Base-by-base conservation (phyloP, 1,284 basidiomycete genomes). In the Peniophora sp. region DNA sequence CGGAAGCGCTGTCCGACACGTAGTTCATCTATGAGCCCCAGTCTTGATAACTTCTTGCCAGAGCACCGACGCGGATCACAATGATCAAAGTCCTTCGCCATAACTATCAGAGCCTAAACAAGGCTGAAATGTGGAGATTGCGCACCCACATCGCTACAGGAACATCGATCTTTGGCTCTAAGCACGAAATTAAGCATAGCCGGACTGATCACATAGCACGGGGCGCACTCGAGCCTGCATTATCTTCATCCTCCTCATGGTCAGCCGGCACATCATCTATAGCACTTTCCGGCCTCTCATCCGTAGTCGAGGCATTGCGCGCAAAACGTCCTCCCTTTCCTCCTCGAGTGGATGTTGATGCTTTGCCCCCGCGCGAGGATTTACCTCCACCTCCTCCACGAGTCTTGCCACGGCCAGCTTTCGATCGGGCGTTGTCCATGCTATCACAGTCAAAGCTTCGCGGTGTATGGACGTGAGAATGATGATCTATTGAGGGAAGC, bases 41-140 rank as follows among this genome's bases (percentile, higher is more conserved):
- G 76, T 3, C 96, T 75, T 0, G 92, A 75, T 0, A 99, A 80
- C 64, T 94, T 96, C 73, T 97, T 97, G 11, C 96, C 96, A 8
- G 92, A 95, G 62, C 96, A 99, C 35, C 92, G 82, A 49, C 84
- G 83, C 0, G 96, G 95, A 66, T 99, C 95, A 65, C 96, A 98
- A 65, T 98, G 96, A 63, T 92, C 88, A 66, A 99, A 97, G 65
- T 98, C 96, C 92, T 93, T 49, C 10, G 22, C 45, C 19, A 35
- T 38, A 12, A 16, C 38, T 12, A 24, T 49, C 32, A 48, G 12
- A 12, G 16, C 36, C 22, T 23, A 53, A 36, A 17, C 10, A 44
- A 22, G 10, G 14, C 39, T 39, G 46, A 16, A 48, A n/a, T n/a
- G 46, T 25, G 43, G 49, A 38, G 10, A 44, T 16, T 10, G 75